phyloP scores from a whole-genome alignment of 495 filamentous ascomycete species.

The Penicillium egyptiacum region DNA sequence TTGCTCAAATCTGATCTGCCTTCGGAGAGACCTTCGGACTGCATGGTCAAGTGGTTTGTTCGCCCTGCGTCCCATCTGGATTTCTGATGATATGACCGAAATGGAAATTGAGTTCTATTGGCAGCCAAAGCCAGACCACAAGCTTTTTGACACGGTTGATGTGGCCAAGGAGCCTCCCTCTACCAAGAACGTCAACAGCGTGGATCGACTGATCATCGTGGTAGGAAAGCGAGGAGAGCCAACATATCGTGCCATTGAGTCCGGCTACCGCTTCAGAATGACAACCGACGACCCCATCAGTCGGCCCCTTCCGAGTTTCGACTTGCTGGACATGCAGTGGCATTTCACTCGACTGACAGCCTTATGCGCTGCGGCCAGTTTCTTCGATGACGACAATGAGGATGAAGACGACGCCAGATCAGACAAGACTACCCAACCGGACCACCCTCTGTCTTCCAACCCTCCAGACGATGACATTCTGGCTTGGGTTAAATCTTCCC shows the following conservation, averaged over 20 bases:
- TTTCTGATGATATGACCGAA: constrained; percentile 1
- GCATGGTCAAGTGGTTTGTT: constrained; percentile 12
- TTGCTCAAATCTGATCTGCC: constrained; percentile 18
- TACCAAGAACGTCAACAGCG: neutral
- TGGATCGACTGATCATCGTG: constrained; percentile 6
- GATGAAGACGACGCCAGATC: constrained; percentile 13
- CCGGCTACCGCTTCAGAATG: constrained; percentile 14
- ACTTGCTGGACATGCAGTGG: constrained; percentile 20
- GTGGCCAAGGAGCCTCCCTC: constrained; percentile 5
- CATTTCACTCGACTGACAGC: constrained; percentile 15
- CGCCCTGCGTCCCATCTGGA: constrained; percentile 11
- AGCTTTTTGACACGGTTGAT: constrained; percentile 4
- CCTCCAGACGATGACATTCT: neutral
- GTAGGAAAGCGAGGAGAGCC: neutral
- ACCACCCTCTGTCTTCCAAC: neutral
- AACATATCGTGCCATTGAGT: constrained; percentile 5
- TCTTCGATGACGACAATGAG: constrained; percentile 24
- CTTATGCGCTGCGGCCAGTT: constrained; percentile 11
- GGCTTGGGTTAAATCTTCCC: neutral
- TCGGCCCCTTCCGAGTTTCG: constrained; percentile 16
- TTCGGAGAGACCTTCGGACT: constrained; percentile 10
- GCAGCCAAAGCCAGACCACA: constrained; percentile 12
- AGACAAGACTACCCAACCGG: neutral
- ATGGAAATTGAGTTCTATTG: constrained; percentile 21
- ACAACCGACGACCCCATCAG: constrained; percentile 10